Evolutionary conservation across 352 stramenopile species (phyloP).

Genomic region (Phytopythium vexans): DNA sequence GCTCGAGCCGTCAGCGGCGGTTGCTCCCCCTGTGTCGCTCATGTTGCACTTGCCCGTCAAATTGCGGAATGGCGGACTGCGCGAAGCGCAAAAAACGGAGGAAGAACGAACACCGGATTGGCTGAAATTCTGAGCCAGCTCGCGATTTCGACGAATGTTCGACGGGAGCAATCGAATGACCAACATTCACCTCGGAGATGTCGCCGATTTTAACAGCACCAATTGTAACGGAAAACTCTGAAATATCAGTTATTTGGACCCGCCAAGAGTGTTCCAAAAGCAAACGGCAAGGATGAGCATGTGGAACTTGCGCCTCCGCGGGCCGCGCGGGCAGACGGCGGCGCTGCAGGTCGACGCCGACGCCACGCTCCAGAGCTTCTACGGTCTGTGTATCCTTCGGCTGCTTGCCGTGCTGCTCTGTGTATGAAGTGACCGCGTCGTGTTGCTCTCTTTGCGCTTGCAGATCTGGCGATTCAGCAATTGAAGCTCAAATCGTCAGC

Average conservation of each 20-base stretch:
- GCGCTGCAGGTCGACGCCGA: slow-evolving; percentile 48
- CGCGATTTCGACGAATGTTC: too few relatives aligned
- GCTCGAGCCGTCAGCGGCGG: too few relatives aligned
- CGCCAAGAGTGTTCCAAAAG: too few relatives aligned
- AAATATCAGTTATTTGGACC: too few relatives aligned
- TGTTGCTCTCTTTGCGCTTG: background rate
- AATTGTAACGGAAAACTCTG: too few relatives aligned
- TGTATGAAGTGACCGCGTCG: background rate
- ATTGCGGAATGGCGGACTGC: background rate
- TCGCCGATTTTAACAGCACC: background rate
- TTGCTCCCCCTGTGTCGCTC: background rate
- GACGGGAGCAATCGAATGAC: background rate
- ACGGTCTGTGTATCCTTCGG: slow-evolving; percentile 26
- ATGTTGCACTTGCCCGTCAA: slow-evolving; percentile 2
- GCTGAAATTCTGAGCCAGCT: background rate
- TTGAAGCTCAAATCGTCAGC: slow-evolving; percentile 40
- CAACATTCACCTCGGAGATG: background rate
- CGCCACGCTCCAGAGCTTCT: slow-evolving; percentile 36
- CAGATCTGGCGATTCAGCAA: slow-evolving; percentile 42
- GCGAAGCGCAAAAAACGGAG: background rate
- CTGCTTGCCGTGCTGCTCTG: background rate
- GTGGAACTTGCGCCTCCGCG: slow-evolving; percentile 69
- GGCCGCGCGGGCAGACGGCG: slow-evolving; percentile 50
- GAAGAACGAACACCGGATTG: background rate
- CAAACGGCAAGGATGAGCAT: slow-evolving; percentile 8